Evolutionary conservation across 306 rosid species (phyloP).

Genomic region (Castanospermum australe): DNA sequence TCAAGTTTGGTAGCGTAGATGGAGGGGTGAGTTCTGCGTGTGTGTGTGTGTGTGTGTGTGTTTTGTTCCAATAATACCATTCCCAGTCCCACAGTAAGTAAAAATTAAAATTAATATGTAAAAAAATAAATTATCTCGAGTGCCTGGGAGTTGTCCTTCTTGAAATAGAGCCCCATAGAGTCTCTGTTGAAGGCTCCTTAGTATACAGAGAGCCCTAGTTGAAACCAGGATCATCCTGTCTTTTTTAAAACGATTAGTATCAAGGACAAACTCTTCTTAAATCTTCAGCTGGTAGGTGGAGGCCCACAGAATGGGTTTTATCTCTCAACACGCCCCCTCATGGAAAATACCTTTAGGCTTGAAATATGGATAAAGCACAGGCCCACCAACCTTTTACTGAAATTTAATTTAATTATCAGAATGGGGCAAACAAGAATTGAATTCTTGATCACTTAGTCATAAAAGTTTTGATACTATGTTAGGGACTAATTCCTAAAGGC

Average conservation of each 20-base stretch:
- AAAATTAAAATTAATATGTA: conserved; percentile 7
- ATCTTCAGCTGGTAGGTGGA: not conserved
- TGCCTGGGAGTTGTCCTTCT: not conserved
- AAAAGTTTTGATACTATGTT: conserved; percentile 18
- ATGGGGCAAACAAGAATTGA: not conserved
- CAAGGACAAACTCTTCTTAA: not conserved
- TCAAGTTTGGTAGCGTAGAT: conserved; percentile 96
- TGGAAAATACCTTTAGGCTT: no score
- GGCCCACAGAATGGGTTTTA: conserved; percentile 6
- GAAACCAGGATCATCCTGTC: not conserved
- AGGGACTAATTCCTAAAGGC: conserved; percentile 5
- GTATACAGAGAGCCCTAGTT: not conserved
- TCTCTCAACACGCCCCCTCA: conserved; percentile 11
- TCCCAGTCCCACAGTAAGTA: not conserved
- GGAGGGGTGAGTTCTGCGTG: conserved; percentile 81
- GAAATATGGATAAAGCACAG: not conserved
- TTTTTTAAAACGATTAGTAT: not conserved
- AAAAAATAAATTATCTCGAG: no score
- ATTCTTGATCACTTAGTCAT: conserved; percentile 14
- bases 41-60: not conserved
- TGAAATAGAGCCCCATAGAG: not conserved
- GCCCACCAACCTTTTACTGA: not conserved
- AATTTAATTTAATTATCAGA: conserved; percentile 11
- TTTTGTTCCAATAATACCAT: conserved; percentile 6
- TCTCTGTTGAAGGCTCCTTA: not conserved